Evolutionary conservation across 2,329 filamentous ascomycete genomes (phyloP), one percentile per base, ranked within the genome.

Genomic region (Cryphonectria parasitica): DNA sequence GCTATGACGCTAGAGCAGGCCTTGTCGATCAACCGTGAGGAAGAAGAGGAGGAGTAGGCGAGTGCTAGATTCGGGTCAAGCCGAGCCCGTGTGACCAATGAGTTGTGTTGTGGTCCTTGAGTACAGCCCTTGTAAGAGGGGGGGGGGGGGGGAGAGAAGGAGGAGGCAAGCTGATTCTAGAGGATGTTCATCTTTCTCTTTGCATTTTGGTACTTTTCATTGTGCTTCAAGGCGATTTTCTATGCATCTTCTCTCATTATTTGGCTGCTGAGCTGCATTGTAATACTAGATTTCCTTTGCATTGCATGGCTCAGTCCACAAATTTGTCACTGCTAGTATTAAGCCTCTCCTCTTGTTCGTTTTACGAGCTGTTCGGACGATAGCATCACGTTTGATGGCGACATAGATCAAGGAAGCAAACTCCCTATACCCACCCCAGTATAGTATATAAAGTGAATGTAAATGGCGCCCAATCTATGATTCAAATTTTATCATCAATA

Each of bases 1-100:
- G 72, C 66, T 7, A 17, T 31, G 39, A 73, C 72, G 61, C 39
- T 73, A 19, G 71, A 71, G 64, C 69, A 72, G 19, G 72, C 72
- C n/a, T 64, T 77, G 36, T 75, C 75, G 61, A 72, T 74, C 0
- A 60, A 61, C 2, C 28, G 36, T 15, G 64, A 54, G 39, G 54
- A 58, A 1, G 54, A 5, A 8, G 25, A 58, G 45, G 6, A 13
- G 52, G 25, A 19, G 25, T 58, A 19, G 13, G 54, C 25, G 25
- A 31, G 2, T 34, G 15, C 54, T 58, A 8, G 28, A 28, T 6
- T 54, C 13, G 49, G n/a, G 4, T 2, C 15, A 22, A 22, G 43
- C 6, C n/a, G 3, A 25, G 5, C 36, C 34, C 34, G 52, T 8
- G 25, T 17, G 13, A 31, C 52, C 52, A 28, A 17, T 54, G 22